These are phyloP conservation scores for Acanthamoeba divionensis DNA, from an alignment of 208 protist species.

Conservation along the genomic window DNA sequence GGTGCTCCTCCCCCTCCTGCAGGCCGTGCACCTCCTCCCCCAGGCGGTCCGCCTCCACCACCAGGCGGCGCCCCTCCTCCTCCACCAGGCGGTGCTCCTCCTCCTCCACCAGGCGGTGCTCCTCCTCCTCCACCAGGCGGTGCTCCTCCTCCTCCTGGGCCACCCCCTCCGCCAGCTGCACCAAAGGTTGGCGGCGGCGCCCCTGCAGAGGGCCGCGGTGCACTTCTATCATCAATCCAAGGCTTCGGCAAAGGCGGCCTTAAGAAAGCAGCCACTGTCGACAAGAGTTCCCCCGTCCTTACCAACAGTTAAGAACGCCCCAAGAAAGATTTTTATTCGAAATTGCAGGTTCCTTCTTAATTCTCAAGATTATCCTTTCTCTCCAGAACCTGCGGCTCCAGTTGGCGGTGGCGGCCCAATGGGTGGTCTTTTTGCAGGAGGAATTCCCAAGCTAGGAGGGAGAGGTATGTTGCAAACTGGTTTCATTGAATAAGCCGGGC, in stretches of 20 bases:
- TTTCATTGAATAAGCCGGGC: too few relatives aligned
- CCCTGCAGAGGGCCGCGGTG: background rate
- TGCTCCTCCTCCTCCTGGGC: background rate
- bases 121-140: background rate
- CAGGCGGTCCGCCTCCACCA: background rate
- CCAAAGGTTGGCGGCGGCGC: background rate
- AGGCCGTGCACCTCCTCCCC: background rate
- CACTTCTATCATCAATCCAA: background rate
- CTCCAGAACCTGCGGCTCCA: too few relatives aligned
- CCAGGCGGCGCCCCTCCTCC: background rate
- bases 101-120: background rate
- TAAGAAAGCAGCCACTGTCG: too few relatives aligned
- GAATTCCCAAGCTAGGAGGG: background rate
- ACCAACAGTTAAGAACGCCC: too few relatives aligned
- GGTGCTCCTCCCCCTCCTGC: background rate
- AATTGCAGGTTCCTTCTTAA: too few relatives aligned
- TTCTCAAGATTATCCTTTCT: too few relatives aligned
- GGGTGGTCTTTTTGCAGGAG: constrained; percentile 8
- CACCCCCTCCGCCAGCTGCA: background rate
- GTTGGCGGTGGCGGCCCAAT: background rate
- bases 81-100: background rate
- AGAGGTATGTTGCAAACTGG: too few relatives aligned
- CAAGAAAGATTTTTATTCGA: too few relatives aligned
- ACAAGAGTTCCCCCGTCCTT: background rate
- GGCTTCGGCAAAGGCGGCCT: constrained; percentile 39